Percentiles rank a stretch among this genome's conserved stretches.
Conservation (phyloP, 2,329 filamentous ascomycete genomes). For the Epichloe gansuensis region DNA sequence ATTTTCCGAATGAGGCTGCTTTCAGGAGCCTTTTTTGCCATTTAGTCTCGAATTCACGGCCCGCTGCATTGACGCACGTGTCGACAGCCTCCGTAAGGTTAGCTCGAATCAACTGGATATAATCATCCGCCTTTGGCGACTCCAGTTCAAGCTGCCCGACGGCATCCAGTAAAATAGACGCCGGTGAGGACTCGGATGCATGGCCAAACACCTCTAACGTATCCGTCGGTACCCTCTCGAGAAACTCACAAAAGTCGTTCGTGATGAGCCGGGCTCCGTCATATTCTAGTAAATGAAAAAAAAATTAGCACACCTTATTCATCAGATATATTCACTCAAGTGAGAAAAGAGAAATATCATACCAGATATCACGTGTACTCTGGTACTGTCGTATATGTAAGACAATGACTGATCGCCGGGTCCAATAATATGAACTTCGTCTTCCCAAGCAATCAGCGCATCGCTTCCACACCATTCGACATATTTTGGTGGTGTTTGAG, state of each 20-base stretch:
- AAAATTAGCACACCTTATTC: not conserved
- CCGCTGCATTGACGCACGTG: constrained; percentile 83
- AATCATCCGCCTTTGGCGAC: constrained; percentile 93
- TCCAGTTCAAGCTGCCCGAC: constrained; percentile 83
- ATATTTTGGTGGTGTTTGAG: constrained; percentile 72
- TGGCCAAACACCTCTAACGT: constrained; percentile 82
- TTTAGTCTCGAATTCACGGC: constrained; percentile 76
- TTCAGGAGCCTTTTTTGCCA: constrained; percentile 97
- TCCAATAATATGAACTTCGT: constrained; percentile 89
- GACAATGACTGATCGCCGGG: constrained; percentile 62
- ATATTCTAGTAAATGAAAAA: constrained; percentile 31
- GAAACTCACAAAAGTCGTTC: constrained; percentile 89
- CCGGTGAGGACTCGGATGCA: constrained; percentile 76
- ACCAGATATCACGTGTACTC: constrained; percentile 80
- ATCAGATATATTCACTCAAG: not conserved
- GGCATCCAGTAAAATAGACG: constrained; percentile 86
- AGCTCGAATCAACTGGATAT: constrained; percentile 84
- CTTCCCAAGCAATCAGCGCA: constrained; percentile 91
- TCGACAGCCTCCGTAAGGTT: constrained; percentile 88
- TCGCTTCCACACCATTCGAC: constrained; percentile 96
- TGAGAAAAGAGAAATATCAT: constrained; percentile 17
- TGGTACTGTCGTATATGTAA: constrained; percentile 81
- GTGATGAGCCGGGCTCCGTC: constrained; percentile 87
- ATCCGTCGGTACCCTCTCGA: constrained; percentile 83
- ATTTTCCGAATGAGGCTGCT: constrained; percentile 94